Conservation (phyloP, 106 monocot genomes). For the Dendrobium catenatum region DNA sequence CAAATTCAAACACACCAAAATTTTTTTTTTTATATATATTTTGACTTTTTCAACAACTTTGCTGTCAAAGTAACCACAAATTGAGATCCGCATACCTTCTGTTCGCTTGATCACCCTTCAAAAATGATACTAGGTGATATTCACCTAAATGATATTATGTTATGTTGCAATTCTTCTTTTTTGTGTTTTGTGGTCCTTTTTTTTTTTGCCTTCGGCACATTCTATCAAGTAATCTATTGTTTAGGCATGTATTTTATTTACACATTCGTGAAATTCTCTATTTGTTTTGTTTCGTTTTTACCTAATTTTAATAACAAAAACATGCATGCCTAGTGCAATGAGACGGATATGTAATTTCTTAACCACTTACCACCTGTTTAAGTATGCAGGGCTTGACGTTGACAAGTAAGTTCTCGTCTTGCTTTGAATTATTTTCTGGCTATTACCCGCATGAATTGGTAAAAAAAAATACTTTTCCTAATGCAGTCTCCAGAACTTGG, state of each 20-base stretch:
- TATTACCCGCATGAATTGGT: neutral
- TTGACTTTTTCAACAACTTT: neutral
- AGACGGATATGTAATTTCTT: constrained; percentile 40
- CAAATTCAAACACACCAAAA: too few species aligned
- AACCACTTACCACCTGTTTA: constrained; percentile 80
- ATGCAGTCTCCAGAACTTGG: constrained; percentile 88
- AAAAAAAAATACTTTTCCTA: neutral
- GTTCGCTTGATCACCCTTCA: neutral
- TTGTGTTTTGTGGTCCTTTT: neutral
- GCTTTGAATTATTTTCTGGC: constrained; percentile 3
- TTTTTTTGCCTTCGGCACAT: neutral
- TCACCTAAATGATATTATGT: neutral
- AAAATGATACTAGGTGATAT: neutral
- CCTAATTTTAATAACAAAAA: neutral
- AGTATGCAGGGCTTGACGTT: constrained; percentile 89
- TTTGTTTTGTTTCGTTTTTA: neutral
- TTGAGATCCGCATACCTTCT: neutral
- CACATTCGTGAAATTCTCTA: neutral
- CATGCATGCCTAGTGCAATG: neutral
- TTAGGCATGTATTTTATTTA: neutral
- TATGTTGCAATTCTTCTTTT: neutral
- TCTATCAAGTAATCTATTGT: neutral
- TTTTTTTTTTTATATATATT: too few species aligned
- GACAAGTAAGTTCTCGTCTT: constrained; percentile 69
- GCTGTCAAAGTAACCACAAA: neutral